A percentile compares a stretch with the other conserved stretches of the same genome.
Conservation (phyloP, 192 early-diverging fungal species). For the Kappamyces sp. region DNA sequence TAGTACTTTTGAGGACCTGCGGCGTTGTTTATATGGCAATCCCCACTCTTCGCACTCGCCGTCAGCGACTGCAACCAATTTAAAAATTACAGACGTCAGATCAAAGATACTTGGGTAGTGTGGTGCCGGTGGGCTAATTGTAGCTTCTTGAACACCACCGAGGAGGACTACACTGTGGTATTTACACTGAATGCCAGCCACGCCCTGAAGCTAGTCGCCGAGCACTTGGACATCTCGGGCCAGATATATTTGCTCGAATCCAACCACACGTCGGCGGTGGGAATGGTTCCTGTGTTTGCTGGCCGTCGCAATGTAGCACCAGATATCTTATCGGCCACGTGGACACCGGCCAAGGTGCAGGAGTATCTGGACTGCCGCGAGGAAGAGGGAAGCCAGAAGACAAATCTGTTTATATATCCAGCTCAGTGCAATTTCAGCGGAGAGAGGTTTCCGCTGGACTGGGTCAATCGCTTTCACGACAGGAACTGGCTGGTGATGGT, state of each 20-base stretch:
- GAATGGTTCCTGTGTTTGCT: conserved; percentile 26
- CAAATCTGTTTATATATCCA: conserved; percentile 67
- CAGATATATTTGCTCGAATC: conserved; percentile 57
- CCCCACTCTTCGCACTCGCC: conserved; percentile 29
- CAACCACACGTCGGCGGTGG: conserved; percentile 71
- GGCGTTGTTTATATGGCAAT: conserved; percentile 22
- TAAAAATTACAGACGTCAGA: conserved; percentile 19
- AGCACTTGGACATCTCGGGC: conserved; percentile 54
- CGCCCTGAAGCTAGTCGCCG: conserved; percentile 68
- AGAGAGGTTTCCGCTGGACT: conserved; percentile 58
- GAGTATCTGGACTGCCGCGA: neutral
- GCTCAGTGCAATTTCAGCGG: conserved; percentile 86
- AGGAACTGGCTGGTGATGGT: conserved; percentile 41
- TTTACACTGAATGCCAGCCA: conserved; percentile 77
- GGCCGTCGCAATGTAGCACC: neutral
- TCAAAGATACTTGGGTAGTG: conserved; percentile 26
- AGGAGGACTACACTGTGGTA: conserved; percentile 57
- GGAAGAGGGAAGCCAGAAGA: neutral
- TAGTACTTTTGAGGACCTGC: conserved; percentile 16
- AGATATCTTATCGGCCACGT: neutral
- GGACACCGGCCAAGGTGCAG: neutral
- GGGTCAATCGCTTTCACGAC: conserved; percentile 36
- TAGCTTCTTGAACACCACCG: conserved; percentile 42
- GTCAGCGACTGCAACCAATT: conserved; percentile 5
- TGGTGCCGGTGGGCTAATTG: no score